Evolutionary conservation across 108 stramenopile species (phyloP).

Genomic region (Fragilariopsis cylindrus): DNA sequence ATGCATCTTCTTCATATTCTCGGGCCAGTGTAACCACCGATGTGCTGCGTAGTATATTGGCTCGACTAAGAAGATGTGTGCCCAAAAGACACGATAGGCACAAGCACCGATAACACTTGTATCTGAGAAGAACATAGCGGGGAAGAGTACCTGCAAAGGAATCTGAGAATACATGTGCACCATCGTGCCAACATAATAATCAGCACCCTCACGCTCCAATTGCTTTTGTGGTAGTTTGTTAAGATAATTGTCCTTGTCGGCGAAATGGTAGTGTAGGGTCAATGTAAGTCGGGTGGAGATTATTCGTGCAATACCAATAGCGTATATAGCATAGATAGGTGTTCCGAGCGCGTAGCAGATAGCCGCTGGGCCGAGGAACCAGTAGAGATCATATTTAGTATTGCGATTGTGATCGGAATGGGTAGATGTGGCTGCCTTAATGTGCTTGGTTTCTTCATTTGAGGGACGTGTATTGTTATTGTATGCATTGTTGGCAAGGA

Average conservation of each 20-base stretch:
- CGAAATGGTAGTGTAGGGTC: slow-evolving; percentile 59
- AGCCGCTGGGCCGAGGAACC: background rate
- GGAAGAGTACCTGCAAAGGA: slow-evolving; percentile 61
- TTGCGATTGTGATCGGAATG: slow-evolving; percentile 59
- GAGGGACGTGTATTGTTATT: background rate
- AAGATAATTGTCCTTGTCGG: slow-evolving; percentile 56
- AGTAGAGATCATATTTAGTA: slow-evolving; percentile 55
- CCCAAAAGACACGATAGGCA: too few species aligned
- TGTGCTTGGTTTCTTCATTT: background rate
- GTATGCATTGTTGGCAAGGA: too few species aligned
- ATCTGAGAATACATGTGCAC: slow-evolving; percentile 72
- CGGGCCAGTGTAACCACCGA: too few species aligned
- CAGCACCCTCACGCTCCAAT: slow-evolving; percentile 54
- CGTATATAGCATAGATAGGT: slow-evolving; percentile 56
- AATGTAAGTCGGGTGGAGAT: slow-evolving; percentile 52
- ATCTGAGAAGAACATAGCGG: slow-evolving; percentile 51
- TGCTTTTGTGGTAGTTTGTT: slow-evolving; percentile 52
- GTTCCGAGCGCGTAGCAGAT: slow-evolving; percentile 11
- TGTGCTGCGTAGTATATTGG: too few species aligned
- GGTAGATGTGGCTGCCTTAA: slow-evolving; percentile 44
- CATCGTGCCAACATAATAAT: slow-evolving; percentile 57
- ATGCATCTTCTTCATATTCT: too few species aligned
- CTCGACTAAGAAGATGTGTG: too few species aligned
- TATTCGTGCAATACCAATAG: slow-evolving; percentile 58
- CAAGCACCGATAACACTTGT: too few species aligned